Percentiles rank a stretch among this genome's conserved stretches.
phyloP scores from a whole-genome alignment of 192 early-diverging fungal genomes.

The Thamnidium elegans region DNA sequence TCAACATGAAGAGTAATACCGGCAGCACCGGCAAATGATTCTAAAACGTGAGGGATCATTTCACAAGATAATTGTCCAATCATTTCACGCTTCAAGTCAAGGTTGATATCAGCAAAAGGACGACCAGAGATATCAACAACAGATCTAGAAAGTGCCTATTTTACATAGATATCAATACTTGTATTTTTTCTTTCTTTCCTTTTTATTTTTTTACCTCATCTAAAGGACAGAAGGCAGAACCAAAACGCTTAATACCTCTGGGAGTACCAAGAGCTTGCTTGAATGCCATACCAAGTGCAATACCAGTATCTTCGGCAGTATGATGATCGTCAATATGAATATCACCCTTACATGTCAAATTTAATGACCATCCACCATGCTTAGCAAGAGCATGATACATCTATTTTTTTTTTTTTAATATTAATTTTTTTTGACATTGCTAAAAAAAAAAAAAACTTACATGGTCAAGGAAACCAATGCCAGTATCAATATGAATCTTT shows the following conservation, averaged over 20 bases:
- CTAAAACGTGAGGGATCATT: conserved; percentile 97
- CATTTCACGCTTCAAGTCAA: conserved; percentile 89
- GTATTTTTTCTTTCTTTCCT: background rate
- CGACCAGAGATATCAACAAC: conserved; percentile 98
- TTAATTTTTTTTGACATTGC: background rate
- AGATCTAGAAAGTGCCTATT: conserved; percentile 81
- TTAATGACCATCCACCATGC: conserved; percentile 89
- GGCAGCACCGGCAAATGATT: conserved; percentile 87
- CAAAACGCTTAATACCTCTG: conserved; percentile 88
- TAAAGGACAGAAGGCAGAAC: conserved; percentile 91
- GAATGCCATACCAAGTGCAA: conserved; percentile 92
- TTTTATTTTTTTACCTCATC: conserved; percentile 66
- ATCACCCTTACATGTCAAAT: conserved; percentile 84
- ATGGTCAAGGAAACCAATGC: conserved; percentile 98
- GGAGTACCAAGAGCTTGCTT: conserved; percentile 88
- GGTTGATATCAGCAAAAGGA: conserved; percentile 75
- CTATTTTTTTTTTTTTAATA: conserved; percentile 41
- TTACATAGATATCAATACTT: conserved; percentile 1
- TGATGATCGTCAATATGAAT: conserved; percentile 99
- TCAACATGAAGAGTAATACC: conserved; percentile 97
- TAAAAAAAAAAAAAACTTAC: conserved; percentile 43
- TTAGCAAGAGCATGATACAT: conserved; percentile 99
- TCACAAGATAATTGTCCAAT: conserved; percentile 90
- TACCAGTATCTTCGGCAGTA: conserved; percentile 93
- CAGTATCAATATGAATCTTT: conserved; percentile 78